A percentile compares a stretch with the other conserved stretches of the same genome.
Evolutionary conservation across 805 yeast species (phyloP).

Genomic region (Diddensiella caesifluorescens): DNA sequence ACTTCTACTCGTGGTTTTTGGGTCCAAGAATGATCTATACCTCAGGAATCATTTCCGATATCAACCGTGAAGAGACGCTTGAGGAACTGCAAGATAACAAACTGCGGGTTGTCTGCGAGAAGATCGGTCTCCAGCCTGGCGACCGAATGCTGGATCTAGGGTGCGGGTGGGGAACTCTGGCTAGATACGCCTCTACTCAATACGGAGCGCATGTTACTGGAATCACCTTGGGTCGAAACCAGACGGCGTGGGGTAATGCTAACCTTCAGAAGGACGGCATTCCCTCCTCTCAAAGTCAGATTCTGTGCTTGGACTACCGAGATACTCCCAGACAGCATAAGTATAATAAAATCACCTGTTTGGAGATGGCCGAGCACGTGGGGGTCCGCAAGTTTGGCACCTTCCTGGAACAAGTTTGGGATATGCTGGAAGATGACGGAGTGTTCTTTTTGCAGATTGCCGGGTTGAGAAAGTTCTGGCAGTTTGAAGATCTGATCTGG

Average conservation of each 20-base stretch:
- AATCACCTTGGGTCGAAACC: constrained; percentile 83
- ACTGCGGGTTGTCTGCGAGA: constrained; percentile 80
- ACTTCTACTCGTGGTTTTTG: constrained; percentile 87
- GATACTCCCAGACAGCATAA: constrained; percentile 76
- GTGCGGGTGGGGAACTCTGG: constrained; percentile 95
- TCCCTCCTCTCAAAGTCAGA: constrained; percentile 59
- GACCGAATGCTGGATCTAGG: constrained; percentile 80
- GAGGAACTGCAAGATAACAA: constrained; percentile 79
- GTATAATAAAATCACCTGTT: constrained; percentile 82
- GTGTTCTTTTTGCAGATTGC: constrained; percentile 82
- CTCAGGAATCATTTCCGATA: constrained; percentile 75
- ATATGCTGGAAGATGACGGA: constrained; percentile 89
- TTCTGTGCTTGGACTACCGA: constrained; percentile 82
- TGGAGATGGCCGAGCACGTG: constrained; percentile 96
- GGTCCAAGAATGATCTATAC: constrained; percentile 96
- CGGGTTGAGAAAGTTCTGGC: constrained; percentile 89
- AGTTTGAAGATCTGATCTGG: constrained; percentile 90
- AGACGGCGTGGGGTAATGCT: constrained; percentile 81
- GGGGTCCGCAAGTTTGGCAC: constrained; percentile 78
- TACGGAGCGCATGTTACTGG: constrained; percentile 87
- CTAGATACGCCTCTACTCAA: constrained; percentile 73
- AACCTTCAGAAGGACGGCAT: constrained; percentile 67
- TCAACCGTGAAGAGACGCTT: constrained; percentile 62
- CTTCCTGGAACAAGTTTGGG: constrained; percentile 74
- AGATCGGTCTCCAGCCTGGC: constrained; percentile 66